Evolutionary conservation across 192 early-diverging fungal species (phyloP), one percentile per base, ranked within the genome.

Genomic region (Entomortierella parvispora): DNA sequence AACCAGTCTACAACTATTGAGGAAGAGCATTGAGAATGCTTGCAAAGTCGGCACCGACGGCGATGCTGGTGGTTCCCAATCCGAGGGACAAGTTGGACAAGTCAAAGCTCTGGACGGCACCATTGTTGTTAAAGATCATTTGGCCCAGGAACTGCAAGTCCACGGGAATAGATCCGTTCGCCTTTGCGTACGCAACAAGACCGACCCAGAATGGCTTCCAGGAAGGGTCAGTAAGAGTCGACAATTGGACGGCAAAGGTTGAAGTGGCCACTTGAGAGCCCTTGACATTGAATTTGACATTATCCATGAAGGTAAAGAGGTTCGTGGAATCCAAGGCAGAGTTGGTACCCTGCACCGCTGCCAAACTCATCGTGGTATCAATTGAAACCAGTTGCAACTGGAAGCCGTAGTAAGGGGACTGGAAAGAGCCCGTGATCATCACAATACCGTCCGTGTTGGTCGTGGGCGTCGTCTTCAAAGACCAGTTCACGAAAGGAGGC

Each of bases 381-480:
- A 52, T 23, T n/a, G n/a, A 20, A 18, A 34, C 20, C 40, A 76
- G 12, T 29, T 58, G 3, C 26, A 62, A 18, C 8, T 64, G 65
- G 37, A 40, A 51, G 34, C 72, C 72, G 22, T 76, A 76, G 47
- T 68, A 76, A 10, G 65, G 65, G 10, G 72, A 76, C 51, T 67
- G 58, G 65, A 76, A 76, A 25, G 72, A 68, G 12, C 34, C 65
- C 9, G 72, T 68, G 37, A 68, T 25, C 51, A 55, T 43, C 34
- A 62, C 33, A 6, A 49, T 31, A 17, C 15, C 2, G 25, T 55
- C 61, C 17, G 20, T 40, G 34, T 28, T 48, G 14, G 65, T 62
- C 17, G 25, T 32, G 50, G 58, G 32, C 12, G 53, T n/a, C 8
- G 42, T 40, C 54, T 68, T 67, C 44, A 76, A 34, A 29, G 64